A percentile compares a stretch with the other conserved stretches of the same genome.
Evolutionary conservation across 768 basidiomycete species (phyloP).

Genomic region (Suillus clintonianus): DNA sequence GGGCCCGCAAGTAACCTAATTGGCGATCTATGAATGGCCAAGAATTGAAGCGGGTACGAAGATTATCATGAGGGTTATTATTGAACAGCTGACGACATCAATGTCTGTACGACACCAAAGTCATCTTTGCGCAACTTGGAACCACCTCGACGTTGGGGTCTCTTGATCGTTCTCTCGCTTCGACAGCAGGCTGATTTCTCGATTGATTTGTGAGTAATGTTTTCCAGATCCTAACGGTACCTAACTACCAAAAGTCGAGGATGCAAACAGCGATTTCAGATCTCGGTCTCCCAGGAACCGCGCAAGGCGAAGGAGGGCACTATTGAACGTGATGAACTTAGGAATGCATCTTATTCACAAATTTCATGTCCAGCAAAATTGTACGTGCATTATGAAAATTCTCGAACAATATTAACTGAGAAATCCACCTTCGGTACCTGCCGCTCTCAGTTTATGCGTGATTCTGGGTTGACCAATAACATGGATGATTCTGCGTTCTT

Average conservation of each 20-base stretch:
- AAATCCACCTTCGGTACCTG: neutral
- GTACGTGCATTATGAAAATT: neutral
- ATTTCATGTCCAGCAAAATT: neutral
- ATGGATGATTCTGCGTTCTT: constrained; percentile 16
- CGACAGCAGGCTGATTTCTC: constrained; percentile 24
- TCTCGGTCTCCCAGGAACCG: neutral
- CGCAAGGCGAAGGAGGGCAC: too few species aligned
- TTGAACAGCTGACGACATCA: constrained; percentile 18
- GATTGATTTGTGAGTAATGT: constrained; percentile 20
- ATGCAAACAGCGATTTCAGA: constrained; percentile 27
- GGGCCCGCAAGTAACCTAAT: constrained; percentile 22
- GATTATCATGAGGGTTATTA: constrained; percentile 23
- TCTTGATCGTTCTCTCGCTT: constrained; percentile 12
- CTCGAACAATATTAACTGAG: neutral
- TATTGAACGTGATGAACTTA: neutral
- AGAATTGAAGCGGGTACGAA: constrained; percentile 25
- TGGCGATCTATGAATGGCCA: constrained; percentile 21
- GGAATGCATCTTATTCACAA: neutral
- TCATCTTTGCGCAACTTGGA: constrained; percentile 22
- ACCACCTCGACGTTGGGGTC: constrained; percentile 16
- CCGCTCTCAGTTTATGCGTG: neutral
- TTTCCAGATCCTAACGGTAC: constrained; percentile 3
- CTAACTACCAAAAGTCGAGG: constrained; percentile 18
- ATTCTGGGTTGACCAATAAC: constrained; percentile 25
- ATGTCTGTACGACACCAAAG: constrained; percentile 8